phyloP scores from a whole-genome alignment of 2,329 filamentous ascomycete species.

The Neonectria ditissima region DNA sequence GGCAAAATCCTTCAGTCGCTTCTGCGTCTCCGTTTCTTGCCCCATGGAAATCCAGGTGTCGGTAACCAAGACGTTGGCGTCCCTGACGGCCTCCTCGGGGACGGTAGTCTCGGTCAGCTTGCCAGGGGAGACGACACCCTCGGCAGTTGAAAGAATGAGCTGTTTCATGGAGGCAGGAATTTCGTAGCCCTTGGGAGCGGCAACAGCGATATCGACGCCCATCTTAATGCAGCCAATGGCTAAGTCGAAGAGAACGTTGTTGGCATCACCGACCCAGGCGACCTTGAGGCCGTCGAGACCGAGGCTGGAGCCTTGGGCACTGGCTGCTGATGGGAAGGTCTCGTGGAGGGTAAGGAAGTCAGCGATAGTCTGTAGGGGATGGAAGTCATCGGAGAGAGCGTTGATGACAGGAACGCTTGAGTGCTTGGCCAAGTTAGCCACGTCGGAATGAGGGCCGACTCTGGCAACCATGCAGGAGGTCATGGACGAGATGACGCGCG shows the following conservation, averaged over 20 bases:
- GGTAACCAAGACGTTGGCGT: slow-evolving; percentile 91
- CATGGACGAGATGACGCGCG: slow-evolving; percentile 94
- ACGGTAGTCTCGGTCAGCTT: slow-evolving; percentile 79
- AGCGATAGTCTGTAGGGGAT: slow-evolving; percentile 93
- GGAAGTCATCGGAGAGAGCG: slow-evolving; percentile 88
- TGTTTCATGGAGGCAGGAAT: slow-evolving; percentile 81
- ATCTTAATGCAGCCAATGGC: slow-evolving; percentile 89
- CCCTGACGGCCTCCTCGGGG: slow-evolving; percentile 86
- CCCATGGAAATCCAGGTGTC: slow-evolving; percentile 99
- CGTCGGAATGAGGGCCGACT: slow-evolving; percentile 81
- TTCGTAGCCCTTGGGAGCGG: slow-evolving; percentile 85
- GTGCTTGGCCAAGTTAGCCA: slow-evolving; percentile 75
- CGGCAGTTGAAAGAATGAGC: slow-evolving; percentile 74
- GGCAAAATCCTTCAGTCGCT: slow-evolving; percentile 82
- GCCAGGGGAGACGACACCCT: slow-evolving; percentile 69
- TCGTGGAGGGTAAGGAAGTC: slow-evolving; percentile 94
- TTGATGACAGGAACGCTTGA: slow-evolving; percentile 87
- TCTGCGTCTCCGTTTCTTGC: slow-evolving; percentile 85
- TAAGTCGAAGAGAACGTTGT: slow-evolving; percentile 96
- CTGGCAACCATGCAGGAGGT: slow-evolving; percentile 85
- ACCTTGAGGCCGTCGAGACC: slow-evolving; percentile 88
- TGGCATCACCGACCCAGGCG: slow-evolving; percentile 96
- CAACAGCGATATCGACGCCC: slow-evolving; percentile 87
- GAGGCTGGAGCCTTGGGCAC: slow-evolving; percentile 58
- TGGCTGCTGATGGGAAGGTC: slow-evolving; percentile 67